phyloP scores from a whole-genome alignment of 1,284 basidiomycete genomes.

The Rhodofomes roseus region DNA sequence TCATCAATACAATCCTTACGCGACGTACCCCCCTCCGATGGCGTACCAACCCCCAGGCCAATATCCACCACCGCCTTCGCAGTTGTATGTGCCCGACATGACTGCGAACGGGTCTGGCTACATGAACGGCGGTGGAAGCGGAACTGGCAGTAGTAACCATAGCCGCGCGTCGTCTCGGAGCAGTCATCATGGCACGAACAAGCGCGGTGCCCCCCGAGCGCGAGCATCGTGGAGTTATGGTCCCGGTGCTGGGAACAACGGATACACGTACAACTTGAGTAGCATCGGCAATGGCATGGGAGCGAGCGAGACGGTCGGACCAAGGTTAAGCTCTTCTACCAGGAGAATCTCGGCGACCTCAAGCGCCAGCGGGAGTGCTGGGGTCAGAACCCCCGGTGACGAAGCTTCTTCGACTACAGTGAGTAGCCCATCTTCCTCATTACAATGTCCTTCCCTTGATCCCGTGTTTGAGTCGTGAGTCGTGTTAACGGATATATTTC shows the following conservation, averaged over 20 bases:
- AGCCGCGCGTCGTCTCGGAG: slow-evolving; percentile 32
- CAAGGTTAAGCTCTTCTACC: slow-evolving; percentile 49
- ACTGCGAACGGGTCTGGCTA: slow-evolving; percentile 12
- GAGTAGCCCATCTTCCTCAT: slow-evolving; percentile 34
- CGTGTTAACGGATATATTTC: slow-evolving; percentile 14
- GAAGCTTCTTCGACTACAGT: slow-evolving; percentile 73
- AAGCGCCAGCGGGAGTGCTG: slow-evolving; percentile 46
- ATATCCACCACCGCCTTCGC: slow-evolving; percentile 18
- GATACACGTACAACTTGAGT: slow-evolving; percentile 30
- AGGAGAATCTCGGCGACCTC: slow-evolving; percentile 45
- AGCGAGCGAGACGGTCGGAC: slow-evolving; percentile 49
- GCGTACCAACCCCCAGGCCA: slow-evolving; percentile 32
- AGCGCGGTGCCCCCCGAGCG: slow-evolving; percentile 39
- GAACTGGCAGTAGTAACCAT: slow-evolving; percentile 24
- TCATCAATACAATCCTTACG: slow-evolving; percentile 39
- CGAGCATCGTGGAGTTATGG: slow-evolving; percentile 66
- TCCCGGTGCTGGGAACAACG: slow-evolving; percentile 50
- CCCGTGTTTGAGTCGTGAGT: slow-evolving; percentile 9
- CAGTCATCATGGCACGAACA: slow-evolving; percentile 25
- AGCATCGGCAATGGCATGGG: slow-evolving; percentile 49
- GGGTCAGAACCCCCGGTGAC: slow-evolving; percentile 63
- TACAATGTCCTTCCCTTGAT: slow-evolving; percentile 10
- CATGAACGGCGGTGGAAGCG: slow-evolving; percentile 14
- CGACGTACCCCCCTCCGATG: slow-evolving; percentile 43
- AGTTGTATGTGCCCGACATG: slow-evolving; percentile 25